Base-by-base conservation (phyloP, 2,329 filamentous ascomycete genomes). In the Claviceps purpurea region DNA sequence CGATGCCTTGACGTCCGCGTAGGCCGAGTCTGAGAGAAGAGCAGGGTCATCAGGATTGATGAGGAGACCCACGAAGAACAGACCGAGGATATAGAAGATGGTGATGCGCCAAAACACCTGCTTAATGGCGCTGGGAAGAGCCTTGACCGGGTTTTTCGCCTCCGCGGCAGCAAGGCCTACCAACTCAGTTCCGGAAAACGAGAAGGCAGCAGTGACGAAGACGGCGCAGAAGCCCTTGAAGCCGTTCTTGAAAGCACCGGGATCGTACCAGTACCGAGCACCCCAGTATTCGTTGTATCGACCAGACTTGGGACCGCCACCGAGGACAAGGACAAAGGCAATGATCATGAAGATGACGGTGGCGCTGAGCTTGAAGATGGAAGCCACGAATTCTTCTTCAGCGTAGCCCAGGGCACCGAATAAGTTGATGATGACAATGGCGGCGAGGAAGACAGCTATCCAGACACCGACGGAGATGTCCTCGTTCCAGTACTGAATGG, bases 61-160 rank as follows among this genome's bases (percentile, higher is more conserved):
- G 4, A 78, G 62, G 11, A 79, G 67, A 13, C 76, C 75, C 16
- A 78, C 70, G 13, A 77, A 72, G 50, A 75, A 68, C 14, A 79
- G 69, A 40, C 74, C 74, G 2, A 78, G 64, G 46, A 78, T 65
- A 55, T 79, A 79, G 56, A 79, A 79, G 57, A 78, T 62, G 0
- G 72, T 76, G 54, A 78, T 77, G 57, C 76, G 74, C 75, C 75
- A 78, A 54, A 78, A 78, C 37, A 78, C 87, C 64, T 94, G 89
- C 71, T 93, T 93, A 61, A 91, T 83, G 4, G 89, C 89, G 2
- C 81, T 82, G 0, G 89, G 89, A 1, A 95, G 75, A 0, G 84
- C 79, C 62, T 86, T 82, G 51, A 79, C 75, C 0, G 85, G 85
- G 61, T 87, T 87, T 13, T 71, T 68, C 0, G 84, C 79, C 66